A percentile compares a stretch with the other conserved stretches of the same genome.
phyloP scores from a whole-genome alignment of 2,329 filamentous ascomycete genomes.

The Ophiostoma populinum region DNA sequence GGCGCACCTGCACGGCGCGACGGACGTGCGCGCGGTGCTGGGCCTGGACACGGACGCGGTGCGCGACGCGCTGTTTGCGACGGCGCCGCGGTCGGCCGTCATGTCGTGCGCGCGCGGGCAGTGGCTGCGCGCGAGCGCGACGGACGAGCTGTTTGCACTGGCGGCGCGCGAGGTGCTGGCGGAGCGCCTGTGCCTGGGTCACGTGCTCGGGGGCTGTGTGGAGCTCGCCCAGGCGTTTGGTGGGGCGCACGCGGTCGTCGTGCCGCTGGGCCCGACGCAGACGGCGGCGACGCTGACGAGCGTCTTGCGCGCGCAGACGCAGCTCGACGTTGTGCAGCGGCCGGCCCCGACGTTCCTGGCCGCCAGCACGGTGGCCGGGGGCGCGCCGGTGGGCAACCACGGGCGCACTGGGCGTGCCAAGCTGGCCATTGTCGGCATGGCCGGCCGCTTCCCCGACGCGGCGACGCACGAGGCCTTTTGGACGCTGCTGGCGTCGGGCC shows the following conservation, averaged over 20 bases:
- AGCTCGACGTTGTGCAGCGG: constrained; percentile 25
- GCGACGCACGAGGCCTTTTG: constrained; percentile 55
- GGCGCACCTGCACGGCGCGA: constrained; percentile 29
- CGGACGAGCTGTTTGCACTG: constrained; percentile 23
- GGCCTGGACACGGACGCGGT: constrained; percentile 24
- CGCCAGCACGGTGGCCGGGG: too few species aligned
- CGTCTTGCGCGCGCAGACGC: constrained; percentile 24
- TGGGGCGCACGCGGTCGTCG: constrained; percentile 25
- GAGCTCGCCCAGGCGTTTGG: constrained; percentile 23
- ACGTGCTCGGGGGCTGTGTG: constrained; percentile 30
- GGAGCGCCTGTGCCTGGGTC: constrained; percentile 29
- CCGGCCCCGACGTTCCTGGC: constrained; percentile 17
- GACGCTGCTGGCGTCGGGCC: constrained; percentile 56
- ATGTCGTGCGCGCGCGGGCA: constrained; percentile 33
- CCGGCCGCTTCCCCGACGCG: constrained; percentile 59
- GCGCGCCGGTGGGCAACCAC: constrained; percentile 25
- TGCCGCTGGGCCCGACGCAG: constrained; percentile 33
- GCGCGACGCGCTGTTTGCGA: constrained; percentile 22
- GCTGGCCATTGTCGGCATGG: constrained; percentile 73
- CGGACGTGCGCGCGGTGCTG: constrained; percentile 28
- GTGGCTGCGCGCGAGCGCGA: constrained; percentile 23
- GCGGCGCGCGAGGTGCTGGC: constrained; percentile 32
- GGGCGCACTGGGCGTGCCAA: constrained; percentile 38
- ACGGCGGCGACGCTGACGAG: constrained; percentile 28
- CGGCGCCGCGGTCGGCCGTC: constrained; percentile 27